Base-by-base conservation (phyloP, 2,329 filamentous ascomycete genomes). In the Drechslerella stenobrocha region DNA sequence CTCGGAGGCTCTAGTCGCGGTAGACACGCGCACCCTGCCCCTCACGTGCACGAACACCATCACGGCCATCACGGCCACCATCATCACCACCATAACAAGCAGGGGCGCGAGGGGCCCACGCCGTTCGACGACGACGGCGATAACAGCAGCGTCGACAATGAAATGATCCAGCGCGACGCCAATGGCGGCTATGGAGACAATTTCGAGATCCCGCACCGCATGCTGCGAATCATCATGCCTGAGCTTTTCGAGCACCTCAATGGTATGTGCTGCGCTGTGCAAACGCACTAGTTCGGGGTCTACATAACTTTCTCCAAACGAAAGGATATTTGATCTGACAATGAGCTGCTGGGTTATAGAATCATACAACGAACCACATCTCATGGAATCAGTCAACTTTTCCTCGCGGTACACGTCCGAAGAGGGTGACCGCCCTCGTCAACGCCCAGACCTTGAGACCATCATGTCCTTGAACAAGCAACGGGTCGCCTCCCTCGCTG, bases 401-500 rank as follows among this genome's bases (percentile, higher is more conserved):
- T 53, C 52, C 32, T 55, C 55, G 22, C 55, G 63, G 53, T 66
- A 71, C 57, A 57, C 48, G n/a, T 20, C 64, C 85, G 88, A 90
- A 76, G 80, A 91, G 2, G 79, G 90, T 23, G 84, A 87, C 70
- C 81, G 84, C 20, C 82, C 90, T 47, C 83, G 84, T 70, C 82
- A 84, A 30, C 90, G 86, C 75, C 78, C 52, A 13, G 63, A 67
- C 37, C 47, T 67, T 15, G 55, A 67, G 3, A 56, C 50, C 13
- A 51, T 95, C 56, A 81, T 84, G 32, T 48, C 50, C 3, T 18
- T 67, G 44, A 67, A 67, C 50, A 67, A 67, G 71, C 83, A 83
- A 63, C 89, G 90, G 75, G 87, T 90, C 1, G 82, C 83, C 13
- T 84, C 86, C 11, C 77, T 95, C 50, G 82, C 88, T 20, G 88